Conservation (phyloP, 2,329 filamentous ascomycete species). For the Fusarium pseudograminearum region DNA sequence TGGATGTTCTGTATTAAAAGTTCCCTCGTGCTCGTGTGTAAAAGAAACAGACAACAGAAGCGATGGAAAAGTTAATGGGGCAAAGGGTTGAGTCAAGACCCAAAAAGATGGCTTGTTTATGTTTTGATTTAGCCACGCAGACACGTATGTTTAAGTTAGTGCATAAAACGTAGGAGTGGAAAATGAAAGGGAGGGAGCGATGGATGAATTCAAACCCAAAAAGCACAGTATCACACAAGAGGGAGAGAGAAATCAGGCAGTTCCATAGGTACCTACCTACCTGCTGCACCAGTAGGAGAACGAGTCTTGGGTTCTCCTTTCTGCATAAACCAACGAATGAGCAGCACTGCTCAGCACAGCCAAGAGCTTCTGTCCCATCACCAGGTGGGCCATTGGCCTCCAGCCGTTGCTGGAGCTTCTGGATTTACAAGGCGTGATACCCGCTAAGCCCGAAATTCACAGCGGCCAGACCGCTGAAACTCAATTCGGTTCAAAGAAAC, state of each 20-base stretch:
- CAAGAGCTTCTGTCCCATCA: slow-evolving; percentile 6
- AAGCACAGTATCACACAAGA: background rate
- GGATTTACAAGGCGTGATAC: slow-evolving; percentile 13
- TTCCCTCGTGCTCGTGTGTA: background rate
- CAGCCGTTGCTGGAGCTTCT: slow-evolving; percentile 4
- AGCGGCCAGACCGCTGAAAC: slow-evolving; percentile 28
- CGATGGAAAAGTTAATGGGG: background rate
- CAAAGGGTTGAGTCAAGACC: background rate
- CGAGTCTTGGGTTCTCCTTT: slow-evolving; percentile 5
- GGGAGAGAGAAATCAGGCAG: slow-evolving; percentile 30
- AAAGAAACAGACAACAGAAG: background rate
- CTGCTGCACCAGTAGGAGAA: background rate
- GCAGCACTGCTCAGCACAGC: background rate
- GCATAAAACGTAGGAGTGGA: slow-evolving; percentile 32
- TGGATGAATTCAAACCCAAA: slow-evolving; percentile 13
- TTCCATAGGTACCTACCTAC: background rate
- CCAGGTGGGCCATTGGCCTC: background rate
- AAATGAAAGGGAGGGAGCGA: slow-evolving; percentile 24
- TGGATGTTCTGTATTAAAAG: background rate
- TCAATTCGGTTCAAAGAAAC: slow-evolving; percentile 17
- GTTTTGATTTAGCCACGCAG: slow-evolving; percentile 14
- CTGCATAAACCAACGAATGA: slow-evolving; percentile 11
- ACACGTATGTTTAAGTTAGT: slow-evolving; percentile 5
- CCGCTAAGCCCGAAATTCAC: slow-evolving; percentile 18
- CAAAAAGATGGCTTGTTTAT: slow-evolving; percentile 13